phyloP scores from a whole-genome alignment of 177 flowering plant genomes.

The Vitis hybrid region DNA sequence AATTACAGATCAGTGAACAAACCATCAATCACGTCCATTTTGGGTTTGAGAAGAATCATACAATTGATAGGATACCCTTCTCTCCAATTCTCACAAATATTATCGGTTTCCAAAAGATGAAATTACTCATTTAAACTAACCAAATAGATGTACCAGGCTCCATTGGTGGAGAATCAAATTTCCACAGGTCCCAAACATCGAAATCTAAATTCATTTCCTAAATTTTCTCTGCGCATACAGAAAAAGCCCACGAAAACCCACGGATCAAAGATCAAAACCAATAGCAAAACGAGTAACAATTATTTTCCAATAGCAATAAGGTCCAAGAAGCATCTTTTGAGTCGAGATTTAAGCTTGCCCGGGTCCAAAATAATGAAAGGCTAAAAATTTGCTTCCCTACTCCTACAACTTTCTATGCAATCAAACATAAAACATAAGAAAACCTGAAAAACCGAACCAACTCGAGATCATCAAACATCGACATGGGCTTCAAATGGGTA shows the following conservation, averaged over 20 bases:
- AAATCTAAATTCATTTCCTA: neutral
- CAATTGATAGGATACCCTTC: no score
- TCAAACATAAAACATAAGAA: neutral
- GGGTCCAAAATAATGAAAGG: neutral
- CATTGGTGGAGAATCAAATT: neutral
- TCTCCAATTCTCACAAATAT: no score
- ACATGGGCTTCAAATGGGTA: neutral
- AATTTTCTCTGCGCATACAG: neutral
- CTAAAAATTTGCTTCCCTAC: neutral
- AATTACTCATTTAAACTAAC: no score
- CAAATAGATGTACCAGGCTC: no score
- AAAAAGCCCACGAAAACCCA: neutral
- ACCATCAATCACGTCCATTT: no score
- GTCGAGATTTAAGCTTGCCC: neutral
- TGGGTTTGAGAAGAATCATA: no score
- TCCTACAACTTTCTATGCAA: neutral
- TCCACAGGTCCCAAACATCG: neutral
- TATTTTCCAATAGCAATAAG: neutral
- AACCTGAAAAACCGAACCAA: neutral
- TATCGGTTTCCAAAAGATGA: no score
- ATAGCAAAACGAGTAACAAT: neutral
- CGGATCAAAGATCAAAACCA: constrained; percentile 1
- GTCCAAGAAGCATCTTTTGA: neutral
- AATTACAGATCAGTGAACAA: no score
- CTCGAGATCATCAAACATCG: neutral